Evolutionary conservation across 352 stramenopile species (phyloP), one percentile per base, ranked within the genome.

Genomic region (Halophytophthora polymorphica): DNA sequence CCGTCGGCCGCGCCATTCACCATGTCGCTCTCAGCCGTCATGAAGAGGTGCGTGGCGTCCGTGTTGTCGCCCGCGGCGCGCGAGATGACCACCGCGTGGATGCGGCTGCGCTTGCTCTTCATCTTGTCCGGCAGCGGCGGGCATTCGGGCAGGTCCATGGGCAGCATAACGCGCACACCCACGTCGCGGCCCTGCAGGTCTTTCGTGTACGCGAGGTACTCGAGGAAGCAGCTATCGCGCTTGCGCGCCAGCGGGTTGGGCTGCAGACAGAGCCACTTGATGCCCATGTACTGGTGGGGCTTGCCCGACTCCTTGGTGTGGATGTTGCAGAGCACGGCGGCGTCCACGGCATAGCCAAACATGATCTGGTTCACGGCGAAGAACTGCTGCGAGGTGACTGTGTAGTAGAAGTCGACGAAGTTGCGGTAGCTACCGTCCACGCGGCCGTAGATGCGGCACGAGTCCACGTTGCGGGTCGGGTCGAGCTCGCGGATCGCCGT

Each of bases 221-320:
- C 83, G 33, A 93, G 53, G 46, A 77, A 89, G 46, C 73, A 83
- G 49, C 76, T 73, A 66, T 93, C 77, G 29, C 73, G 66, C 49
- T 88, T 88, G 31, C 69, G 68, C 14, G 79, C 65, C 42, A 90
- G 73, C 49, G 73, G 56, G 14, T 73, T 73, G 34, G 74, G 69
- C 37, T 79, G 68, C 31, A 89, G 50, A 44, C 77, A 88, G 23
- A 81, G 58, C 83, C 83, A 93, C 53, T 93, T 93, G 69, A 93
- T 79, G 37, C 83, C 83, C 49, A 93, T 58, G 38, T 92, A 93
- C 45, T 73, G 18, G 40, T 83, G 66, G 1, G 71, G 52, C 33
- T 71, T 63, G 17, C 48, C 25, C 5, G 61, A 69, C 31, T 61
- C 56, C 35, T 75, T 66, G n/a, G 76, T 88, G 53, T 89, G 73